These are phyloP conservation scores for Aspergillus sp. DNA, from an alignment of 2,329 filamentous ascomycete species.

Conservation along the genomic window DNA sequence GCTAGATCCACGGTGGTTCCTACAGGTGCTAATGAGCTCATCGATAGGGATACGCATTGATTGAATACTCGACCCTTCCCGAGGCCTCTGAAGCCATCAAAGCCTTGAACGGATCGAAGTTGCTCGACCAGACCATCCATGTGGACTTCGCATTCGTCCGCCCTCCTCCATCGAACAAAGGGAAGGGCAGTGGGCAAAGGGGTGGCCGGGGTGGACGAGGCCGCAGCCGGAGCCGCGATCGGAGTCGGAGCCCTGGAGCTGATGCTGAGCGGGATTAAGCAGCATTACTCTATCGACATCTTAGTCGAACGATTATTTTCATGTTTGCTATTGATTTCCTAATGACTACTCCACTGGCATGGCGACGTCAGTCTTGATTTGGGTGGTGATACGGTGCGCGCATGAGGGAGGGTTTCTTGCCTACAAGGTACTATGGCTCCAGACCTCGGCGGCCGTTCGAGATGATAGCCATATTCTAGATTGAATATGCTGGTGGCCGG, in stretches of 20 bases:
- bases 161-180: constrained; percentile 50
- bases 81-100: constrained; percentile 64
- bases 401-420: not conserved
- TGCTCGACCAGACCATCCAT: constrained; percentile 63
- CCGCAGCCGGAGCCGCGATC: constrained; percentile 45
- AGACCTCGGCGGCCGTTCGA: not conserved
- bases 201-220: constrained; percentile 37
- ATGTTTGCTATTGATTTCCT: constrained; percentile 3
- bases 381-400: not conserved
- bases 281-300: constrained; percentile 3
- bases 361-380: constrained; percentile 1
- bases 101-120: constrained; percentile 57
- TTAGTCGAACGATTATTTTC: constrained; percentile 2
- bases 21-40: constrained; percentile 11
- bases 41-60: constrained; percentile 61
- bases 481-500: constrained; percentile 20
- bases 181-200: constrained; percentile 41
- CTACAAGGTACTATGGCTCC: not conserved
- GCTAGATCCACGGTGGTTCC: not conserved
- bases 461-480: not conserved
- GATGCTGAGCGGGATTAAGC: constrained; percentile 33
- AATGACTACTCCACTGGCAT: not conserved
- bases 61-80: constrained; percentile 62
- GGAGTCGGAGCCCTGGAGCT: constrained; percentile 45
- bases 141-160: constrained; percentile 67